Evolutionary conservation across 441 rosid genomes (phyloP).

Genomic region (Adansonia grandidieri): DNA sequence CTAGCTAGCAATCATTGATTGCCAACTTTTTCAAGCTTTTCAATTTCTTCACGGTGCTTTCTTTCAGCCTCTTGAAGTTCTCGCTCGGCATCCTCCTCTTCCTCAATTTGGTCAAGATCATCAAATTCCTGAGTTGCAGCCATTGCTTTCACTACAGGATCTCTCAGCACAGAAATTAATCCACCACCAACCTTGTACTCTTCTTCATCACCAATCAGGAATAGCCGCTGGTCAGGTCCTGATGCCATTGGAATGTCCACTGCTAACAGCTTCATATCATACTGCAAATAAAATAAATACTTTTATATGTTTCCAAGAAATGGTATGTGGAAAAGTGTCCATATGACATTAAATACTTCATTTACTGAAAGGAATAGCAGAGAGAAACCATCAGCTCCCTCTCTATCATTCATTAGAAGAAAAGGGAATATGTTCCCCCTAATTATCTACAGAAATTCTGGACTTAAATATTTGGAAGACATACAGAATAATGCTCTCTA

Average conservation of each 20-base stretch:
- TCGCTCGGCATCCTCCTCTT: conserved; percentile 77
- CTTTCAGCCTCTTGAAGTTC: conserved; percentile 78
- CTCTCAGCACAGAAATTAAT: conserved; percentile 74
- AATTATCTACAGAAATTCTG: not conserved
- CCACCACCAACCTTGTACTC: conserved; percentile 90
- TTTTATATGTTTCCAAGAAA: not conserved
- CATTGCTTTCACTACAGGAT: conserved; percentile 94
- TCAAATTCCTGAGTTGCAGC: conserved; percentile 91
- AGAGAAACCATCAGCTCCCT: not conserved
- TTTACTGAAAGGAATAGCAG: not conserved
- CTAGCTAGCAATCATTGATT: conserved; percentile 34
- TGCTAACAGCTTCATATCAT: conserved; percentile 78
- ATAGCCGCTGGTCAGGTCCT: conserved; percentile 86
- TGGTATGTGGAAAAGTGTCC: not conserved
- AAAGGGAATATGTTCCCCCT: not conserved
- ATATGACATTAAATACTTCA: not conserved
- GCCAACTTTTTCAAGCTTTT: conserved; percentile 64
- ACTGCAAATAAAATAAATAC: conserved; percentile 48
- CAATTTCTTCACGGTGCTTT: conserved; percentile 66
- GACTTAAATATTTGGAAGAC: not conserved
- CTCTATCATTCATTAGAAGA: not conserved
- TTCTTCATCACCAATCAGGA: conserved; percentile 83
- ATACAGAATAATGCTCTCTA: not conserved
- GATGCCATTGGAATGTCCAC: conserved; percentile 88
- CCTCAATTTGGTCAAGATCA: conserved; percentile 80